Percentiles rank a stretch among this genome's conserved stretches.
Evolutionary conservation across 2,329 filamentous ascomycete species (phyloP).

Genomic region (Aspergillus glaucus): DNA sequence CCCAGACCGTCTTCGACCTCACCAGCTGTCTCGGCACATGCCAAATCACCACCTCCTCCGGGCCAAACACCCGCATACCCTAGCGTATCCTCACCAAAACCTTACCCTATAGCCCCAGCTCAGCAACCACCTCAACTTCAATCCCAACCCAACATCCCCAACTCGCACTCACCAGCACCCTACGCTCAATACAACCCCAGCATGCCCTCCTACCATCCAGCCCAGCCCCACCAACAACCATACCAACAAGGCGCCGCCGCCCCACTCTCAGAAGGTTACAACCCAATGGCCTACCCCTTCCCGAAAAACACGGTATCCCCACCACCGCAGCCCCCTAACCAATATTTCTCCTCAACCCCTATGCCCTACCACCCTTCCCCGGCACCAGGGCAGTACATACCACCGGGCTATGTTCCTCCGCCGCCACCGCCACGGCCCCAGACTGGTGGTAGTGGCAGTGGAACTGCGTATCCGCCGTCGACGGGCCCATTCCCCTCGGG

Average conservation of each 20-base stretch:
- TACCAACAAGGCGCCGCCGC: slow-evolving; percentile 39
- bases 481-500: slow-evolving; percentile 50
- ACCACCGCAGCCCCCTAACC: slow-evolving; percentile 40
- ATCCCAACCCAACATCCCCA: slow-evolving; percentile 13
- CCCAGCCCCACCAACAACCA: slow-evolving; percentile 24
- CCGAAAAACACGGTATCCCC: slow-evolving; percentile 34
- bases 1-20: slow-evolving; percentile 27
- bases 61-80: slow-evolving; percentile 28
- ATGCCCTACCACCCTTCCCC: slow-evolving; percentile 29
- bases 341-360: slow-evolving; percentile 31
- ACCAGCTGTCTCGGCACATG: slow-evolving; percentile 34
- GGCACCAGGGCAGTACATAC: slow-evolving; percentile 43
- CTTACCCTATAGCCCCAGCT: slow-evolving; percentile 17
- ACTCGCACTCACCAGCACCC: slow-evolving; percentile 32
- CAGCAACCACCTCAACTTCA: slow-evolving; percentile 13
- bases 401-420: slow-evolving; percentile 60
- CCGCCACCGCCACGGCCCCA: slow-evolving; percentile 62
- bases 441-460: slow-evolving; percentile 20
- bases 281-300: slow-evolving; percentile 47
- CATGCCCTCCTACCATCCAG: not conserved
- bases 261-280: slow-evolving; percentile 40
- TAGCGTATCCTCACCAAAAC: slow-evolving; percentile 26
- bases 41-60: slow-evolving; percentile 33
- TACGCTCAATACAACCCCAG: slow-evolving; percentile 29
- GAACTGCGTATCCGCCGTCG: slow-evolving; percentile 32